These are phyloP conservation scores for Antrodiella citrinella DNA, from an alignment of 768 basidiomycete genomes.

Conservation along the genomic window DNA sequence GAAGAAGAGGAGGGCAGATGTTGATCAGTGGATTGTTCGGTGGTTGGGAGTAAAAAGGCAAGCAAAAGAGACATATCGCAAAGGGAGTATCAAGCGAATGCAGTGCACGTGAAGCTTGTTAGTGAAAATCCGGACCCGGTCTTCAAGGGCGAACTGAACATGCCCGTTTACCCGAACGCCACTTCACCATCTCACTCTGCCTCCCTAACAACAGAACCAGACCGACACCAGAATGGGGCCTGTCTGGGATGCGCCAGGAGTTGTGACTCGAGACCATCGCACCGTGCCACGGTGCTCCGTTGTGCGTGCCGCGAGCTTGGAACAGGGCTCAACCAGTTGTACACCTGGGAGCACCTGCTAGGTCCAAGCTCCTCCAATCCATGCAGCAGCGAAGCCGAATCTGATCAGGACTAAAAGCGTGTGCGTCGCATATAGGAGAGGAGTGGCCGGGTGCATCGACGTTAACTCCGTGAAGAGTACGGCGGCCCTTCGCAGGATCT, in stretches of 20 bases:
- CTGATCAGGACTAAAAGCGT: too few relatives aligned
- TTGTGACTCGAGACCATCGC: neutral
- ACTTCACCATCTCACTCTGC: too few relatives aligned
- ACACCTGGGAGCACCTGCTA: conserved; percentile 30
- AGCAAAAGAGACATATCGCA: conserved; percentile 9
- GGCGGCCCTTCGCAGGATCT: too few relatives aligned
- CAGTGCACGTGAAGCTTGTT: too few relatives aligned
- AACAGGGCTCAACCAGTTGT: conserved; percentile 32
- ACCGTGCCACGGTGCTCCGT: neutral
- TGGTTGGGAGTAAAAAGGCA: conserved; percentile 13
- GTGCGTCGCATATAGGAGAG: too few relatives aligned
- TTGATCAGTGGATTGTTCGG: conserved; percentile 30
- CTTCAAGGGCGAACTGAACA: too few relatives aligned
- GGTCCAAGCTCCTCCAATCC: neutral
- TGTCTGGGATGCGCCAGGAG: neutral
- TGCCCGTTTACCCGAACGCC: too few relatives aligned
- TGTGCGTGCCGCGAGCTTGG: conserved; percentile 13
- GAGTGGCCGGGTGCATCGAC: too few relatives aligned
- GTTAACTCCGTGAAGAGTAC: too few relatives aligned
- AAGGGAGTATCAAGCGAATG: neutral
- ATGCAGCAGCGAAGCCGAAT: neutral
- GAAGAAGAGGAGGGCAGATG: conserved; percentile 28
- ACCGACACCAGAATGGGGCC: too few relatives aligned
- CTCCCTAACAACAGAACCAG: too few relatives aligned
- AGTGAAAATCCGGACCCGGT: too few relatives aligned